These are phyloP conservation scores for Lodderomyces orthopsilosis DNA, from an alignment of 1,139 yeast genomes.

Conservation along the genomic window DNA sequence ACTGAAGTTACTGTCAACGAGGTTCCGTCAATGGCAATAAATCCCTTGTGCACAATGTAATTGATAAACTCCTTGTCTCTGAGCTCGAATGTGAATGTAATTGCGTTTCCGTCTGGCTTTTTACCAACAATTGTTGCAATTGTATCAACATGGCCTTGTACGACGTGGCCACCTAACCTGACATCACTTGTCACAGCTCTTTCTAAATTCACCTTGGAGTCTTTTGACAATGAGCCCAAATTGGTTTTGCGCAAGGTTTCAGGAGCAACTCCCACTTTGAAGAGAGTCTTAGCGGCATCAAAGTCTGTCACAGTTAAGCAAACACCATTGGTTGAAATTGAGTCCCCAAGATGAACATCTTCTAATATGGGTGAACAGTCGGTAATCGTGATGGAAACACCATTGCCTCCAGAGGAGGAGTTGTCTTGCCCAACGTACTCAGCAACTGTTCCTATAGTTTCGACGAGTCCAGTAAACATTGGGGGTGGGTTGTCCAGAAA, in stretches of 20 bases:
- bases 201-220: conserved; percentile 77
- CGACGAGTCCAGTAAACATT: conserved; percentile 96
- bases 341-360: conserved; percentile 91
- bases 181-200: conserved; percentile 83
- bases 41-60: conserved; percentile 91
- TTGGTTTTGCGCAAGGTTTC: conserved; percentile 86
- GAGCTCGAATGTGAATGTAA: conserved; percentile 70
- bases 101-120: conserved; percentile 71
- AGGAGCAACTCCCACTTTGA: conserved; percentile 91
- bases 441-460: conserved; percentile 66
- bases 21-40: conserved; percentile 88
- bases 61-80: conserved; percentile 62
- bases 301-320: conserved; percentile 95
- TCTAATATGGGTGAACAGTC: conserved; percentile 62
- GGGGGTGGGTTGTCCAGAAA: background rate
- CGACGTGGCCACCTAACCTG: conserved; percentile 94
- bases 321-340: conserved; percentile 85
- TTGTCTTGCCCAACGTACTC: conserved; percentile 51
- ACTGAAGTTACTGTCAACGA: conserved; percentile 88
- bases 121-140: conserved; percentile 62
- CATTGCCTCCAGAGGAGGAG: conserved; percentile 69
- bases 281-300: conserved; percentile 42
- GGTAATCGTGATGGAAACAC: conserved; percentile 66
- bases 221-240: conserved; percentile 56
- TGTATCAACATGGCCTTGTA: conserved; percentile 96